Evolutionary conservation across 208 protist genomes (phyloP).

Genomic region (Acanthamoeba culbertsoni): DNA sequence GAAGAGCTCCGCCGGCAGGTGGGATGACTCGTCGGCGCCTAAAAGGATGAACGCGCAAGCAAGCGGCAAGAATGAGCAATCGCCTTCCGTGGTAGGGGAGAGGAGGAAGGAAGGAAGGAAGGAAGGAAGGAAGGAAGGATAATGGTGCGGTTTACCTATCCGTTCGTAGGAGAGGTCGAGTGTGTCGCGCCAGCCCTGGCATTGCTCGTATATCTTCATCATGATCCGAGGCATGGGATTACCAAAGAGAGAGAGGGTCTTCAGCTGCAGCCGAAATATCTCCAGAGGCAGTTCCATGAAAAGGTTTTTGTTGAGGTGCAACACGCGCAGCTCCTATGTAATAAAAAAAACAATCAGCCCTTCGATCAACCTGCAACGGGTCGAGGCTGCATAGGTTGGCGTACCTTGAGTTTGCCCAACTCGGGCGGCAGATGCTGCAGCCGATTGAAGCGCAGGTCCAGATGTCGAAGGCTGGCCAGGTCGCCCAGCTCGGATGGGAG

Average conservation of each 20-base stretch:
- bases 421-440: not conserved
- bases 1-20: conserved; percentile 21
- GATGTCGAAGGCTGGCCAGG: not conserved
- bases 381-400: not conserved
- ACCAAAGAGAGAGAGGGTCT: conserved; percentile 19
- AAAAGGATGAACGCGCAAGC: too few relatives aligned
- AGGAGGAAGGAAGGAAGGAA: not conserved
- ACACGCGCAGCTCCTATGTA: not conserved
- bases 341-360: not conserved
- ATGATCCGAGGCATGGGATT: conserved; percentile 32
- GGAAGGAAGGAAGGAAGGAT: not conserved
- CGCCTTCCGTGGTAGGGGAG: too few relatives aligned
- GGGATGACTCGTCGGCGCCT: not conserved
- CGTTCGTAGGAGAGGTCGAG: conserved; percentile 34
- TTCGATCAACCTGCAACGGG: not conserved
- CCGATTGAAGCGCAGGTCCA: conserved; percentile 30
- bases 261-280: not conserved
- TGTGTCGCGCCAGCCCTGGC: conserved; percentile 1
- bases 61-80: too few relatives aligned
- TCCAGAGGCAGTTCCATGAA: conserved; percentile 1
- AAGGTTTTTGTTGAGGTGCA: conserved; percentile 22
- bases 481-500: not conserved
- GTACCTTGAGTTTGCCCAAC: conserved; percentile 21
- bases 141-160: not conserved
- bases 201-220: conserved; percentile 53